Evolutionary conservation across 2,329 filamentous ascomycete species (phyloP), one percentile per base, ranked within the genome.

Genomic region (Aplosporella prunicola): DNA sequence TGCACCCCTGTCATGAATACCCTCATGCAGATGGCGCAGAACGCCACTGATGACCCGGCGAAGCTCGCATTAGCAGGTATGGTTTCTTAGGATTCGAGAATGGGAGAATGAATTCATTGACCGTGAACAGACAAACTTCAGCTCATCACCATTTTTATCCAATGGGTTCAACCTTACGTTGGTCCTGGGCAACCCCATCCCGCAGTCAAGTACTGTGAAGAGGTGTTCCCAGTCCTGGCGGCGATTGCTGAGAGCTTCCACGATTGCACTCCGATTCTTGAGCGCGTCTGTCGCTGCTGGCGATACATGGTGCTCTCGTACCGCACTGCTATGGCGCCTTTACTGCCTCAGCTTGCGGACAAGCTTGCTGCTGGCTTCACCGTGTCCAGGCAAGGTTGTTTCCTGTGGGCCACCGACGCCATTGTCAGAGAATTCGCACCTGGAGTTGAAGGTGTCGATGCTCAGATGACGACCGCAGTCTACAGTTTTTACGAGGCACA

Each of bases 301-400:
- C 78, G 93, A 45, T 83, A 89, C 57, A 95, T 96, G 84, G 77
- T 98, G 25, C 86, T 96, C 42, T 94, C 88, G 0, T 96, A 96
- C 61, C 78, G 91, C 47, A 91, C 82, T 2, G 82, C 82, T 34
- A 93, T 93, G 69, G 76, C 82, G 10, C 87, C 89, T 16, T 66
- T 98, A 30, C 71, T 98, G 29, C 82, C 83, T 1, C 74, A 78
- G 14, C 78, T 98, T 62, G 93, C 91, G 13, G 83, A 89, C 50
- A 93, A 89, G 60, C 74, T 98, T 40, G 85, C 85, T 1, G 73
- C 72, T 45, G 88, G 89, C 4, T 98, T 98, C 57, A 74, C 82
- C 39, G 72, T 75, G 13, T 95, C 89, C 9, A 76, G 80, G 43
- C 89, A 98, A 61, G 91, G 91, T 9, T 95, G 89, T 58, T 98